phyloP scores from a whole-genome alignment of 164 flowering plant genomes.

The Liriodendron chinense region DNA sequence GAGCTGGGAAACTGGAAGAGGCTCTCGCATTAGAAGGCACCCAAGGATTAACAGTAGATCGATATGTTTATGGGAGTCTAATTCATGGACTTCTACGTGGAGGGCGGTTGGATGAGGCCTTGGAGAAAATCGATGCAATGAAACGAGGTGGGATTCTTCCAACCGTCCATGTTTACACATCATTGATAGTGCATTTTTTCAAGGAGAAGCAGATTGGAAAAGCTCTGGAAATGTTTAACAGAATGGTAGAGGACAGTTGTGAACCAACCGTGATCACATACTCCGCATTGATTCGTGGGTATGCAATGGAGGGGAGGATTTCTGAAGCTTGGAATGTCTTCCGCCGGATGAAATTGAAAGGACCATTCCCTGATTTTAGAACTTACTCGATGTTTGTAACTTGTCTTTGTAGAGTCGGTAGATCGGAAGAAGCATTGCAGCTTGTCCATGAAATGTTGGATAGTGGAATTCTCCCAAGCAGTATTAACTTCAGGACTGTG shows the following conservation, averaged over 20 bases:
- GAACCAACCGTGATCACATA: slow-evolving; percentile 73
- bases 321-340: slow-evolving; percentile 69
- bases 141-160: slow-evolving; percentile 52
- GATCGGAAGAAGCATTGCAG: slow-evolving; percentile 73
- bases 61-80: slow-evolving; percentile 65
- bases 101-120: slow-evolving; percentile 56
- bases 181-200: slow-evolving; percentile 58
- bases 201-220: slow-evolving; percentile 48
- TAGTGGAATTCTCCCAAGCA: slow-evolving; percentile 66
- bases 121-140: slow-evolving; percentile 63
- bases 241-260: slow-evolving; percentile 59
- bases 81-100: slow-evolving; percentile 58
- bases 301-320: slow-evolving; percentile 46
- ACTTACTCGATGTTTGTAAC: slow-evolving; percentile 71
- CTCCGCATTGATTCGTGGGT: slow-evolving; percentile 66
- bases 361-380: slow-evolving; percentile 80
- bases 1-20: slow-evolving; percentile 65
- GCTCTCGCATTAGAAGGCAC: slow-evolving; percentile 40
- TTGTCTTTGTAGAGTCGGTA: slow-evolving; percentile 58
- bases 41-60: slow-evolving; percentile 37
- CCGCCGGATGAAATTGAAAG: slow-evolving; percentile 45
- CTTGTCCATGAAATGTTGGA: slow-evolving; percentile 69
- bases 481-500: slow-evolving; percentile 59
- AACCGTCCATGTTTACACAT: slow-evolving; percentile 77
- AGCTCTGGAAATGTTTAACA: slow-evolving; percentile 49